Evolutionary conservation across 768 basidiomycete species (phyloP), one percentile per base, ranked within the genome.

Genomic region (Boletus subcaerulescens): DNA sequence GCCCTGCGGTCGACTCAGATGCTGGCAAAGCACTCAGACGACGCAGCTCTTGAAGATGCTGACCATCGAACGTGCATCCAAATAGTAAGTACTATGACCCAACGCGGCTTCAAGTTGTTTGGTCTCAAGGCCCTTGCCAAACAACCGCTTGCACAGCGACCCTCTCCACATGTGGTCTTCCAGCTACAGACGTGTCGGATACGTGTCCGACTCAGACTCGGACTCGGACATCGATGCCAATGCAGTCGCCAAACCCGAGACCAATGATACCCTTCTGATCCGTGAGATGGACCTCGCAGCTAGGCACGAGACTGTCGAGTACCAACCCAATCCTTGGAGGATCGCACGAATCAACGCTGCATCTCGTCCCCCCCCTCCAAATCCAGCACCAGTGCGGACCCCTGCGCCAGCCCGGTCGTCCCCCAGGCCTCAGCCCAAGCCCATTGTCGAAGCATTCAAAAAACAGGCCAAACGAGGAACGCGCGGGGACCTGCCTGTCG

Each of bases 261-360:
- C 68, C 17, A 60, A 63, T 18, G 71, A 74, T 9, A 59, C 69
- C 2, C 63, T 50, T 11, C 60, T 74, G 0, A 46, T 81, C 45
- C 70, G 76, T 3, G 82, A 84, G 22, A 66, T 90, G 46, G 87
- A 90, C 59, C 69, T 90, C 2, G 78, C 85, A 0, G 63, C 72
- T 2, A 76, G 89, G 45, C 71, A 80, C 49, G 89, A 91, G 50
- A 67, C 75, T 32, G 88, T 85, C 1, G 65, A 73, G 7, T 90
- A 84, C 73, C 87, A 82, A 47, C 81, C 87, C 0, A 91, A 90
- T 63, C 90, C 90, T 0, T 92, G 89, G 79, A 82, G 80, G 52
- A 89, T 92, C 52, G 89, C 90, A 4, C 87, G 84, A 61, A 83
- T 88, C 31, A 92, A 92, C 59, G 90, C 89, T 41, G 80, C 81